phyloP scores from a whole-genome alignment of 306 rosid species.

The Prunus armeniaca region DNA sequence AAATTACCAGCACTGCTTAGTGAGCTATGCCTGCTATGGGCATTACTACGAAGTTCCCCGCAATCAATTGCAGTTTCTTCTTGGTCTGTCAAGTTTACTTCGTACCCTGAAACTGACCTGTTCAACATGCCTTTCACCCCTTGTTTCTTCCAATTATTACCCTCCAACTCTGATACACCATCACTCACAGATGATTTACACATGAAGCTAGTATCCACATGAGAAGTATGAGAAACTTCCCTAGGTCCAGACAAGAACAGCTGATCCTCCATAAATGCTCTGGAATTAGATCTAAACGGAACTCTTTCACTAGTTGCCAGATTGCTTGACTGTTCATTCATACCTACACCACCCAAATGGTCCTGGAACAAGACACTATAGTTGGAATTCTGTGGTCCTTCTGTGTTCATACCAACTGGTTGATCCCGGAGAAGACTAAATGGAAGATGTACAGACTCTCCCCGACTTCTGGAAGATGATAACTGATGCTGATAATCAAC shows the following conservation, averaged over 20 bases:
- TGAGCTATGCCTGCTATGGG: slow-evolving; percentile 66
- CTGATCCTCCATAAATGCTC: slow-evolving; percentile 45
- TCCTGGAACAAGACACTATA: slow-evolving; percentile 47
- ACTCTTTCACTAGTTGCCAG: slow-evolving; percentile 38
- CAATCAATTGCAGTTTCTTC: slow-evolving; percentile 36
- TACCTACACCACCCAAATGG: slow-evolving; percentile 32
- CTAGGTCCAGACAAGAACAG: slow-evolving; percentile 31
- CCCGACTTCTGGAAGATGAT: slow-evolving; percentile 41
- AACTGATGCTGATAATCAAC: slow-evolving; percentile 51
- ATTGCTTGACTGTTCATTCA: slow-evolving; percentile 43
- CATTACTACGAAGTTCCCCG: slow-evolving; percentile 41
- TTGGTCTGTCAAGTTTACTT: slow-evolving; percentile 41
- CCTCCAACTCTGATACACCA: slow-evolving; percentile 44
- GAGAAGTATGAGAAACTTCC: slow-evolving; percentile 38
- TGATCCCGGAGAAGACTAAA: slow-evolving; percentile 52
- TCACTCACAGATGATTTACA: background rate
- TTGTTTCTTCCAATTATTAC: slow-evolving; percentile 43
- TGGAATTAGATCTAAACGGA: slow-evolving; percentile 46
- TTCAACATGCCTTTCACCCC: slow-evolving; percentile 34
- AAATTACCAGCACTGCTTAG: slow-evolving; percentile 58
- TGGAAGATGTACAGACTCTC: slow-evolving; percentile 40
- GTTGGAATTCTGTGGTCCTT: slow-evolving; percentile 39
- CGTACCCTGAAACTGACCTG: slow-evolving; percentile 40
- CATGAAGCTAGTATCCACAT: slow-evolving; percentile 17
- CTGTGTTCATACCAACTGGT: slow-evolving; percentile 35